Conservation (phyloP, 148 eudicot species). For the Amaranthus cruentus region DNA sequence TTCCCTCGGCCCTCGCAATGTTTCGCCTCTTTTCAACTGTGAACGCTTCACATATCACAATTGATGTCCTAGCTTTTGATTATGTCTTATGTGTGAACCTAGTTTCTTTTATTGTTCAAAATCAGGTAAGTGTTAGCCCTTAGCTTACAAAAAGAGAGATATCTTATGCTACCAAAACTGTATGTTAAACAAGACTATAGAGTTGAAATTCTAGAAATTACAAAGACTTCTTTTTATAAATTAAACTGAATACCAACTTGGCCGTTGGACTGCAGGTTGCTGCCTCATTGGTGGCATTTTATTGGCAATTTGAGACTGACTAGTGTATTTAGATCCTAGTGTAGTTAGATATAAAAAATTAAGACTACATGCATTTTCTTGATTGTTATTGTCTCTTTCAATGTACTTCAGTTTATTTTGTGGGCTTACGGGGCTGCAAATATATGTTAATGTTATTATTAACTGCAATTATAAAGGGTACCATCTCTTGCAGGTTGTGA, state of each 20-base stretch:
- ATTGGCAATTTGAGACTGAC: background rate
- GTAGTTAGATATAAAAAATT: background rate
- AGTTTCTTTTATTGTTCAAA: no score
- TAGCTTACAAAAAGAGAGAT: no score
- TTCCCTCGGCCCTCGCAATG: background rate
- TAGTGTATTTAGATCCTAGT: background rate
- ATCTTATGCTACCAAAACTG: no score
- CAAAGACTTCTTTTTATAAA: no score
- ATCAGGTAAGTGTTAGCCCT: no score
- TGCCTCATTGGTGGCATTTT: background rate
- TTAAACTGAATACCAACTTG: no score
- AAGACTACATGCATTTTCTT: background rate
- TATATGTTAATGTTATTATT: background rate
- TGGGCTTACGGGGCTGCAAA: background rate
- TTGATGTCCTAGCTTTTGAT: no score
- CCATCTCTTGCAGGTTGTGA: slow-evolving; percentile 50
- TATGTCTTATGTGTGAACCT: no score
- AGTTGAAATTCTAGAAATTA: no score
- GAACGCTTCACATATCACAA: background rate
- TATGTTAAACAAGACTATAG: no score
- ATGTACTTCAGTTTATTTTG: background rate
- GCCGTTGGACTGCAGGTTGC: background rate
- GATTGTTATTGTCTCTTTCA: background rate
- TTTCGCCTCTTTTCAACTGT: background rate
- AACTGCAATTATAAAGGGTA: background rate